Evolutionary conservation across 768 basidiomycete genomes (phyloP), one percentile per base, ranked within the genome.

Genomic region (Podaxis sp.): DNA sequence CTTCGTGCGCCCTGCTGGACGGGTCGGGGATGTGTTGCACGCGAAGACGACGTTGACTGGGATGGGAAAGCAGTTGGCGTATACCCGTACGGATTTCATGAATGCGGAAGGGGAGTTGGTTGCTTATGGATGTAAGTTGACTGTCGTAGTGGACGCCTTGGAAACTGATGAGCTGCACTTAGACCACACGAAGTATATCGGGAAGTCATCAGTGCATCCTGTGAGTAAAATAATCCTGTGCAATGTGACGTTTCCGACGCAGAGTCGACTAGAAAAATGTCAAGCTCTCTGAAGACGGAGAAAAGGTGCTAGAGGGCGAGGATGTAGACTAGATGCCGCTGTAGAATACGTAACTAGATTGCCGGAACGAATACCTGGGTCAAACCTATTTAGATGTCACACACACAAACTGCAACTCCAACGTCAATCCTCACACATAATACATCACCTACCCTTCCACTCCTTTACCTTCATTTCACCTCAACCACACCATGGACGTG

Each of bases 131-230:
- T 84, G 91, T 92, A 68, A 67, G 88, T 77, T 28, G 21, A 25
- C 52, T 61, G 57, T 21, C 13, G 58, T 1, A 9, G 44, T 27
- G 18, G 6, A 13, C n/a, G 44, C 36, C 54, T 40, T 48, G 36
- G 28, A 9, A 25, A 18, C 18, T 52, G 13, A 50, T 28, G 50
- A 50, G 32, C 25, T 57, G 54, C 23, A 52, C 1, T 44, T 61
- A 93, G 91, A 87, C 62, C 92, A 93, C 66, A 94, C 92, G 6
- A 94, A 94, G 70, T 93, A 91, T 64, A 76, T 93, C 59, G 91
- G 90, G 13, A 90, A 82, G 69, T 90, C 89, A 6, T 79, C 75
- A 14, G 63, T 66, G n/a, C 75, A 80, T 64, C 67, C 71, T 27
- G 79, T 78, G 56, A 70, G 77, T 46, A 51, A 21, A 44, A 14